Base-by-base conservation (phyloP, 129 eudicot species). In the Calendula officinalis region DNA sequence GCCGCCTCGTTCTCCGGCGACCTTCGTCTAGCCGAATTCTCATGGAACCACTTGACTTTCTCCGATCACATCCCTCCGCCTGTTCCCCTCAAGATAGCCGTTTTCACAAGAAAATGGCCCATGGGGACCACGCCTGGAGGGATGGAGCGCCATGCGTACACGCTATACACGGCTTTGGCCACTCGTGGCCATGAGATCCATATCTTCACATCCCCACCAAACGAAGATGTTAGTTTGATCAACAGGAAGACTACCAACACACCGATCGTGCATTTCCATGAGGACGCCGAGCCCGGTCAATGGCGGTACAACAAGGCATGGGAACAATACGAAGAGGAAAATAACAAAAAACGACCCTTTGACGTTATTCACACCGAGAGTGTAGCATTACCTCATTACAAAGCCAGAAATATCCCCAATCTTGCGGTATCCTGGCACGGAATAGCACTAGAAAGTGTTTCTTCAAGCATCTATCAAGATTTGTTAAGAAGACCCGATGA, bases 111-210 rank as follows among this genome's bases (percentile, higher is more conserved):
- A 27, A 91, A 87, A 66, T 91, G 98, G 98, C 98, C 98, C 3
- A 72, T 70, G 0, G 78, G 83, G 56, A 59, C 91, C 54, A 52
- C 74, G 7, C 98, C 98, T 0, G 98, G 98, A 11, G 98, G 98
- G 55, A 91, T 91, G 98, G 98, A 91, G 75, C 98, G 98, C n/a
- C 98, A 91, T 7, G 98, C 98, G 1, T 74, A 84, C 58, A 87
- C 96, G 3, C 76, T 91, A 34, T 84, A 87, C 67, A 91, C 78
- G 0, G 80, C 90, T 50, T 67, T 91, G 10, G 90, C 94, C 6
- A 52, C 58, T 3, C 89, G 91, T 0, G 91, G 94, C 0, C 98
- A 91, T 5, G 70, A 72, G 53, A 81, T 91, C 37, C 98, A 91
- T 49, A 67, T 91, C 61, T 91, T 87, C 80, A 91, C 96, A 36